Conservation (phyloP, 2,329 filamentous ascomycete species). For the Amauroascus niger region DNA sequence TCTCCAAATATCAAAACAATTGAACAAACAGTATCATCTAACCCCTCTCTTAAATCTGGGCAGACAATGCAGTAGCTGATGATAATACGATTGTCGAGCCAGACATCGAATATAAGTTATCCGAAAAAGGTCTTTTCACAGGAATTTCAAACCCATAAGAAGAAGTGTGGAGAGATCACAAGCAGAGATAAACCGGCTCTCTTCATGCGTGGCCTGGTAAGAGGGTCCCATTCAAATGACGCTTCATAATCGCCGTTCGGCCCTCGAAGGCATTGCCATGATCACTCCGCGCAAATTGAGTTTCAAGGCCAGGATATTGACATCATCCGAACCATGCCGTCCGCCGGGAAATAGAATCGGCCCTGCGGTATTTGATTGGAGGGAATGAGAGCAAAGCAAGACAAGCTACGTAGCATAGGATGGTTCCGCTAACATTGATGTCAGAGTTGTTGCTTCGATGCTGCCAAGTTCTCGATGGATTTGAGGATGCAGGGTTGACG, state of each 20-base stretch:
- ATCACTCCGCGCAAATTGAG: neutral
- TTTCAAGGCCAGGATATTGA: neutral
- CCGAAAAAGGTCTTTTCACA: no score
- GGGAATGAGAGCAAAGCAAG: neutral
- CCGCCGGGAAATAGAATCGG: neutral
- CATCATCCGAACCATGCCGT: neutral
- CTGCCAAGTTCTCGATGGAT: neutral
- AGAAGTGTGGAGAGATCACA: neutral
- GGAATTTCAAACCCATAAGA: neutral
- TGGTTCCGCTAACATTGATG: neutral
- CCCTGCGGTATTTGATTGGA: neutral
- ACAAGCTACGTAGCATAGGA: neutral
- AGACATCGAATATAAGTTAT: neutral
- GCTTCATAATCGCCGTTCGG: neutral
- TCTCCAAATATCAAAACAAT: neutral
- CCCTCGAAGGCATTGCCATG: neutral
- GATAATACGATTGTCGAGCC: neutral
- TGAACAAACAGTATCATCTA: neutral
- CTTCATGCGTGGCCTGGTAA: neutral
- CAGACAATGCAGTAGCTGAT: neutral
- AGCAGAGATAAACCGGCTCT: neutral
- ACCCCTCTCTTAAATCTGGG: neutral
- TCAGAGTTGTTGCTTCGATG: neutral
- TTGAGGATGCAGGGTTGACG: neutral
- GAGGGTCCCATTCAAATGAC: neutral